Evolutionary conservation across 2,329 filamentous ascomycete species (phyloP), one percentile per base, ranked within the genome.

Genomic region (Pestalotiopsis sp.): DNA sequence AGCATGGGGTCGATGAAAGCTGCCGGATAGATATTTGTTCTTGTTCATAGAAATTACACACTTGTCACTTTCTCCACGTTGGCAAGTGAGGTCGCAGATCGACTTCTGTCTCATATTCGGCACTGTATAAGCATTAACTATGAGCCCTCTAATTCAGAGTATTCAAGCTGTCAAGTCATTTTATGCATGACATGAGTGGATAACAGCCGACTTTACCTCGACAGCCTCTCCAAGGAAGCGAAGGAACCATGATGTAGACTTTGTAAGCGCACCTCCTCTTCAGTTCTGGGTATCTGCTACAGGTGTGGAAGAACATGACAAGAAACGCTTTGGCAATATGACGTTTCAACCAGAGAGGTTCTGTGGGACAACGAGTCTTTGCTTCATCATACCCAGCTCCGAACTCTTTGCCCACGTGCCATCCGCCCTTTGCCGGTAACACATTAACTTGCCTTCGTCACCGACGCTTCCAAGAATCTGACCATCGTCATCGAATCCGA

Each of bases 391-490:
- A 41, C 83, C 83, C 71, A 90, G 77, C 79, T 90, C 87, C 0
- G 87, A 86, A 74, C 87, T 90, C 78, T 89, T 88, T 0, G 84
- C 85, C 88, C 88, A 90, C 9, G 80, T 75, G 0, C 88, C 88
- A 68, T 85, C 85, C 0, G 88, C 87, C 57, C 82, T 84, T 78
- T 90, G 88, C 14, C 89, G 84, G 76, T 89, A 91, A 70, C 89
- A 88, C 74, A 90, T 80, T 69, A 91, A 75, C 76, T 85, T 88
- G 12, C 92, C 93, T 77, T 95, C 92, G 72, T 95, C 93, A 3
- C 92, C 92, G 1, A 92, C 92, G 56, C 90, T 92, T 1, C 92
- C 90, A 7, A 95, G 82, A 13, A 95, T 86, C 78, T 93, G 91
- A 4, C 92, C 92, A 82, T 89, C 85, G 66, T 87, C 86, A 73